Percentiles rank a stretch among this genome's conserved stretches.
phyloP scores from a whole-genome alignment of 768 basidiomycete genomes.

The Gymnopilus junonius region DNA sequence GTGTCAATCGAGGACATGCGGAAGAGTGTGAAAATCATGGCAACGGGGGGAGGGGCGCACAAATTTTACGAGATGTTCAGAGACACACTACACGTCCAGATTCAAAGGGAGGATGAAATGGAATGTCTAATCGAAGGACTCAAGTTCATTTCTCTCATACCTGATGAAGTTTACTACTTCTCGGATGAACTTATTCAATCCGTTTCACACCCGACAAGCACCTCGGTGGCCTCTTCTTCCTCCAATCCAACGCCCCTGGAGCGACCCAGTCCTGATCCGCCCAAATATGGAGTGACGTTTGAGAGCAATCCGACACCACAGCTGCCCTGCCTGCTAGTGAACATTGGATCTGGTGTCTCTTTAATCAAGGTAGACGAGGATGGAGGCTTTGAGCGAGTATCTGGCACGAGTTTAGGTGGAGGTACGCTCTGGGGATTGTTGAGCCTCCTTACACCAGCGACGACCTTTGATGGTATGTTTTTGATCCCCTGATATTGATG shows the following conservation, averaged over 20 bases:
- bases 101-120: slow-evolving; percentile 96
- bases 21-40: slow-evolving; percentile 93
- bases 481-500: slow-evolving; percentile 5
- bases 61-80: slow-evolving; percentile 87
- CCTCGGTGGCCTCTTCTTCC: slow-evolving; percentile 22
- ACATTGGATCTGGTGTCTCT: slow-evolving; percentile 97
- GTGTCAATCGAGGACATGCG: slow-evolving; percentile 93
- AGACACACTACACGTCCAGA: slow-evolving; percentile 78
- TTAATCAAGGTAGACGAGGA: slow-evolving; percentile 97
- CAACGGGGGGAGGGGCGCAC: slow-evolving; percentile 97
- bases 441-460: slow-evolving; percentile 93
- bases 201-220: slow-evolving; percentile 40
- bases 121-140: slow-evolving; percentile 96
- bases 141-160: slow-evolving; percentile 94
- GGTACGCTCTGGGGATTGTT: slow-evolving; percentile 97
- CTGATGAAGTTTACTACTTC: slow-evolving; percentile 98
- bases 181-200: slow-evolving; percentile 94
- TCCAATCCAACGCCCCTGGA: slow-evolving; percentile 48
- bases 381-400: slow-evolving; percentile 94
- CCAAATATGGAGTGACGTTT: slow-evolving; percentile 87
- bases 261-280: slow-evolving; percentile 90
- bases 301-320: slow-evolving; percentile 84
- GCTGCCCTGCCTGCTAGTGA: slow-evolving; percentile 94
- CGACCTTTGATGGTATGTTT: slow-evolving; percentile 89
- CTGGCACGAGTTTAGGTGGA: slow-evolving; percentile 95